Percentiles rank a stretch among this genome's conserved stretches.
Evolutionary conservation across 352 stramenopile species (phyloP).

Genomic region (Phytophthora brassicae): DNA sequence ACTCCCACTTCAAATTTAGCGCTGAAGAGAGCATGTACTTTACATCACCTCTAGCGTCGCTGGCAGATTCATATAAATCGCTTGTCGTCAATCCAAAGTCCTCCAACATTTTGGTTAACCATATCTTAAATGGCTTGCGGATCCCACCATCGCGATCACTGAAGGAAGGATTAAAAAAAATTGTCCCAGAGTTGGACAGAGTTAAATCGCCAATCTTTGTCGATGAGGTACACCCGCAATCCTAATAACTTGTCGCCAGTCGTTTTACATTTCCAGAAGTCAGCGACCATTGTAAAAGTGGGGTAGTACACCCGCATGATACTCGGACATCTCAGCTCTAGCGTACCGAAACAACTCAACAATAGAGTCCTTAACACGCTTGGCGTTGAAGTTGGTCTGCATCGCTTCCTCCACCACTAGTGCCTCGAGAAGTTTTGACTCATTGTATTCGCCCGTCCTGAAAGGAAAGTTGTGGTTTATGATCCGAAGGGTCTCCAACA

Average conservation of each 20-base stretch:
- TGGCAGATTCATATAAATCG: conserved; percentile 22
- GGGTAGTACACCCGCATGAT: conserved; percentile 1
- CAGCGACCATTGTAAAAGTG: conserved; percentile 15
- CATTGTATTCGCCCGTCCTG: conserved; percentile 5
- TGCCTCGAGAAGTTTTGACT: conserved; percentile 4
- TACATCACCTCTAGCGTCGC: conserved; percentile 18
- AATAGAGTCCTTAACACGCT: conserved; percentile 4
- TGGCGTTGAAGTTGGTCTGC: neutral
- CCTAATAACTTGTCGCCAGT: conserved; percentile 20
- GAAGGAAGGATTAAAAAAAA: conserved; percentile 11
- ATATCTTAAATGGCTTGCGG: conserved; percentile 14
- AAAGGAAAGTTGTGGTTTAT: conserved; percentile 12
- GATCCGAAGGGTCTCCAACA: conserved; percentile 10
- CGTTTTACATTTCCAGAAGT: conserved; percentile 16
- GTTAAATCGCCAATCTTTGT: conserved; percentile 11
- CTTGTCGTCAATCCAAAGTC: conserved; percentile 20
- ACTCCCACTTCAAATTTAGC: conserved; percentile 20
- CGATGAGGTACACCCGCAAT: conserved; percentile 9
- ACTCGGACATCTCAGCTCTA: conserved; percentile 1
- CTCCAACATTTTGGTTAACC: conserved; percentile 15
- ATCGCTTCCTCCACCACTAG: conserved; percentile 2
- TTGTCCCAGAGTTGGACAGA: neutral
- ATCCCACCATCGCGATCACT: conserved; percentile 16
- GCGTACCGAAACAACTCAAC: conserved; percentile 3
- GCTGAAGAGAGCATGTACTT: conserved; percentile 18